A percentile compares a stretch with the other conserved stretches of the same genome.
Conservation (phyloP, 805 yeast genomes). For the Lachancea lanzarotensis region DNA sequence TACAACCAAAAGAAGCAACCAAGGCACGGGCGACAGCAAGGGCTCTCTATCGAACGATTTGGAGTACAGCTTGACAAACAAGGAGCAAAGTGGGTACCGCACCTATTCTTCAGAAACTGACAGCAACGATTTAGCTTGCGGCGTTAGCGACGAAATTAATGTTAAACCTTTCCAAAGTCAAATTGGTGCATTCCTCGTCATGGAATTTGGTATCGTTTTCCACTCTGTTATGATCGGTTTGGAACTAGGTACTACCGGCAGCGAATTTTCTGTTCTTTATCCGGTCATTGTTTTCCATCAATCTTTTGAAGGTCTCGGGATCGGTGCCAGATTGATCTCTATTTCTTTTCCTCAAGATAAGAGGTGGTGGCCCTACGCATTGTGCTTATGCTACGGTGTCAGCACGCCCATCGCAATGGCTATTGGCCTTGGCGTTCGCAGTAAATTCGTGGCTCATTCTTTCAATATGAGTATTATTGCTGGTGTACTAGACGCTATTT, state of each 20-base stretch:
- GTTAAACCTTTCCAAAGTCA: constrained; percentile 44
- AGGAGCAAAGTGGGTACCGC: neutral
- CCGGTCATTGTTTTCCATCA: constrained; percentile 71
- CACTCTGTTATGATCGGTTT: constrained; percentile 81
- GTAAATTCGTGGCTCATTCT: constrained; percentile 52
- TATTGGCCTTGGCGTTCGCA: constrained; percentile 70
- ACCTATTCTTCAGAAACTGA: constrained; percentile 16
- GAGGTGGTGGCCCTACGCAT: constrained; percentile 45
- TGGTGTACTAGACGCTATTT: constrained; percentile 69
- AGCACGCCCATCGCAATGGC: constrained; percentile 73
- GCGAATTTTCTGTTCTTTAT: constrained; percentile 64
- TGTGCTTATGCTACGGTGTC: constrained; percentile 42
- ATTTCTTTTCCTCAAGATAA: constrained; percentile 43
- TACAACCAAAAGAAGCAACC: constrained; percentile 7
- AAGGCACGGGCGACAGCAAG: constrained; percentile 10
- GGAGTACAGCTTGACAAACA: neutral
- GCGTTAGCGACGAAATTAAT: constrained; percentile 11
- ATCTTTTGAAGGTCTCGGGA: constrained; percentile 78
- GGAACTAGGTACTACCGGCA: constrained; percentile 70
- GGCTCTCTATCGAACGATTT: neutral
- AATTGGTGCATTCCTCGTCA: constrained; percentile 46
- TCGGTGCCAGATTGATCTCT: constrained; percentile 69
- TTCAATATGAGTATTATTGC: constrained; percentile 54
- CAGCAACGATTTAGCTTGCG: constrained; percentile 39
- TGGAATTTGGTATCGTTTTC: constrained; percentile 76